Conservation (phyloP, 225 moss, liverwort and hornwort species). For the Antitrichia curtipendula region DNA sequence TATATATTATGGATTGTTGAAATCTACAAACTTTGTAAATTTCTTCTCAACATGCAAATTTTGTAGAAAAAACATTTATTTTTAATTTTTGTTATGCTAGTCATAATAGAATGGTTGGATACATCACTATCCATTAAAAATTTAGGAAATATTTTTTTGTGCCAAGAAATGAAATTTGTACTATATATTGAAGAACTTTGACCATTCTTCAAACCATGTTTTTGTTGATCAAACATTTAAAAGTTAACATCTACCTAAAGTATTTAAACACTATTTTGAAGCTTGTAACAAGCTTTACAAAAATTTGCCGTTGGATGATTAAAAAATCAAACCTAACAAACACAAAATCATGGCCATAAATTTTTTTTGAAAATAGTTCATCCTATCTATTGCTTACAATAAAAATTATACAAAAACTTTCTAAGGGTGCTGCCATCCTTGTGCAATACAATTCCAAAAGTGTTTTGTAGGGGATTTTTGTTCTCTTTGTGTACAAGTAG, state of each 20-base stretch:
- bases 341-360: rapidly evolving
- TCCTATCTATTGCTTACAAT: neutral
- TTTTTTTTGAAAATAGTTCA: neutral
- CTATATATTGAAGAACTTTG: too few relatives aligned
- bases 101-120: neutral
- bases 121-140: too few relatives aligned
- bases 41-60: neutral
- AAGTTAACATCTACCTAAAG: neutral
- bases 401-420: neutral
- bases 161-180: too few relatives aligned
- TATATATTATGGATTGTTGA: neutral
- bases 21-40: neutral
- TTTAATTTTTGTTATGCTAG: neutral
- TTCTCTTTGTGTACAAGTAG: too few relatives aligned
- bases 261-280: neutral
- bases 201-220: too few relatives aligned
- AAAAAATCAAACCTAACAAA: neutral
- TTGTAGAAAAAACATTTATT: neutral
- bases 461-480: too few relatives aligned
- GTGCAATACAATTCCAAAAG: too few relatives aligned
- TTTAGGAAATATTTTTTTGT: too few relatives aligned
- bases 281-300: neutral
- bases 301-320: neutral
- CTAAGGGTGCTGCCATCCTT: too few relatives aligned
- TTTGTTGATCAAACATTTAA: too few relatives aligned